Evolutionary conservation across 1,284 basidiomycete species (phyloP).

Genomic region (Hypsizygus ulmarius): DNA sequence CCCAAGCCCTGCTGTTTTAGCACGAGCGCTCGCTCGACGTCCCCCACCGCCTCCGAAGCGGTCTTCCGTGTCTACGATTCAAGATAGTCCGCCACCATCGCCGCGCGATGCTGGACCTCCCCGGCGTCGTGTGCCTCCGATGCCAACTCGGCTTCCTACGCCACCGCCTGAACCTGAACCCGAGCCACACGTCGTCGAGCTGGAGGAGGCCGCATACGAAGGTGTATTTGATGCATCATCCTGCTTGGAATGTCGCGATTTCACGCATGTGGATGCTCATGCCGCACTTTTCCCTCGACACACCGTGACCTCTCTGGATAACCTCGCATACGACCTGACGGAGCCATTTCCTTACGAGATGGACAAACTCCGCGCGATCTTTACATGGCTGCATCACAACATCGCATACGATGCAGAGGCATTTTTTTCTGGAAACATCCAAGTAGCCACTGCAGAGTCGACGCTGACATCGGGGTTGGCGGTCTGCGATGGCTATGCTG

Average conservation of each 20-base stretch:
- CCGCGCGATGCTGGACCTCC: slow-evolving; percentile 14
- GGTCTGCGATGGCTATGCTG: slow-evolving; percentile 47
- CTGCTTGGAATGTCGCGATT: slow-evolving; percentile 43
- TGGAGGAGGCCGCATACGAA: slow-evolving; percentile 7
- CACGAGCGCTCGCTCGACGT: slow-evolving; percentile 29
- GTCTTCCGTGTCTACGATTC: background rate
- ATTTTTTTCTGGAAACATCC: slow-evolving; percentile 41
- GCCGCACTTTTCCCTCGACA: slow-evolving; percentile 42
- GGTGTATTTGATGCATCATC: slow-evolving; percentile 16
- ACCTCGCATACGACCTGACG: slow-evolving; percentile 39
- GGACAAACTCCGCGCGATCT: slow-evolving; percentile 44
- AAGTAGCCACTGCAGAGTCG: slow-evolving; percentile 31
- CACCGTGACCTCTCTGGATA: slow-evolving; percentile 33
- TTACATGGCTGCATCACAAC: slow-evolving; percentile 45
- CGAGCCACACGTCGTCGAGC: slow-evolving; percentile 6
- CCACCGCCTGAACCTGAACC: slow-evolving; percentile 28
- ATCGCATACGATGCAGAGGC: slow-evolving; percentile 40
- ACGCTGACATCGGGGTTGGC: slow-evolving; percentile 40
- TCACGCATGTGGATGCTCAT: slow-evolving; percentile 40
- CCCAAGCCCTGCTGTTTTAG: slow-evolving; percentile 23
- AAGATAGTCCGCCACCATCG: slow-evolving; percentile 11
- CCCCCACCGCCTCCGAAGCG: slow-evolving; percentile 32
- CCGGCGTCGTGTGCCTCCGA: slow-evolving; percentile 28
- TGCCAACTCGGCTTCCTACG: slow-evolving; percentile 28
- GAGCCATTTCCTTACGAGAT: slow-evolving; percentile 39